These are phyloP conservation scores for Fusarium goolgardi DNA, from an alignment of 2,329 filamentous ascomycete species.

Conservation along the genomic window DNA sequence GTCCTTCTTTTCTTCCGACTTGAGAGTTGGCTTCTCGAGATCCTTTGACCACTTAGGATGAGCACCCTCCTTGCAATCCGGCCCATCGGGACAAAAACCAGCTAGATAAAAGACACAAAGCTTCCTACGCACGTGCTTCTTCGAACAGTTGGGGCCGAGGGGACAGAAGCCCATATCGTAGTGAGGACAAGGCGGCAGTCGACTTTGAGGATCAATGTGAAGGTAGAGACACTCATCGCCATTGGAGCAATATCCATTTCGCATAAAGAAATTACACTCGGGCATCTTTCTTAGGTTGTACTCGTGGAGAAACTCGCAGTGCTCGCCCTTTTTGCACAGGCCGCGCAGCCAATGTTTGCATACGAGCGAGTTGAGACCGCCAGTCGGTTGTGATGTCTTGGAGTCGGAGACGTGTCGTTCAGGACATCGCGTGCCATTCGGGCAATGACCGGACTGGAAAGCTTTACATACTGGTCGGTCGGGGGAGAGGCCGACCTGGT, in stretches of 20 bases:
- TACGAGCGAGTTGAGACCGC: slow-evolving; percentile 82
- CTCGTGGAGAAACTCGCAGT: slow-evolving; percentile 98
- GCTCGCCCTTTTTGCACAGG: slow-evolving; percentile 96
- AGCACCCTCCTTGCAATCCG: slow-evolving; percentile 79
- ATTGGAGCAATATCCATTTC: slow-evolving; percentile 94
- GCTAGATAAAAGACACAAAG: slow-evolving; percentile 89
- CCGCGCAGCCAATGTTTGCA: slow-evolving; percentile 99
- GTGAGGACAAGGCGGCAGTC: slow-evolving; percentile 84
- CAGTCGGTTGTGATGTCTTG: slow-evolving; percentile 51
- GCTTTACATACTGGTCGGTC: slow-evolving; percentile 86
- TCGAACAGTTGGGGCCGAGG: slow-evolving; percentile 85
- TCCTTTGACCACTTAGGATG: slow-evolving; percentile 86
- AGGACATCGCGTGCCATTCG: slow-evolving; percentile 83
- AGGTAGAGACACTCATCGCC: slow-evolving; percentile 96
- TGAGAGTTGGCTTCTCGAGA: slow-evolving; percentile 79
- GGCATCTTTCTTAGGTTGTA: slow-evolving; percentile 99
- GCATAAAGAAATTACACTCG: slow-evolving; percentile 95
- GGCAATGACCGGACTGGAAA: slow-evolving; percentile 87
- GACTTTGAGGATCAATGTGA: slow-evolving; percentile 85
- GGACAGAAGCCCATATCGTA: slow-evolving; percentile 97
- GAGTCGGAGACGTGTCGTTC: slow-evolving; percentile 76
- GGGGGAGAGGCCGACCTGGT: slow-evolving; percentile 84
- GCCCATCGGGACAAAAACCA: slow-evolving; percentile 91
- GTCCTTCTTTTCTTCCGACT: slow-evolving; percentile 72
- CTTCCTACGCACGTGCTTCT: slow-evolving; percentile 86